These are phyloP conservation scores for Calendula officinalis DNA, from an alignment of 129 eudicot species.

Conservation along the genomic window DNA sequence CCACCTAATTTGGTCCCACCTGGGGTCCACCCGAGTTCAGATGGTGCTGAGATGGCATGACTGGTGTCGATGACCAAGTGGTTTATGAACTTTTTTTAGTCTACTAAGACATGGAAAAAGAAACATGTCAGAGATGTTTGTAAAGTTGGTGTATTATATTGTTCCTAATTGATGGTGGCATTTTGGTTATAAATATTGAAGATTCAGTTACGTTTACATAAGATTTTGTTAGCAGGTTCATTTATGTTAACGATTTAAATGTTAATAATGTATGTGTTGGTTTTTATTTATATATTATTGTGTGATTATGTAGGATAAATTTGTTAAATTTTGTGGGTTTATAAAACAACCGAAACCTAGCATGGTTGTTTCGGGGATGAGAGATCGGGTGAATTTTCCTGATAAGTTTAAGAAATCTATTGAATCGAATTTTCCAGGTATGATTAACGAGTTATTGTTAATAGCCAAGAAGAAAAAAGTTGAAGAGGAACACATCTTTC, in stretches of 20 bases:
- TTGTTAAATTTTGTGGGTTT: constrained; percentile 78
- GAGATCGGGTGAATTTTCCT: constrained; percentile 76
- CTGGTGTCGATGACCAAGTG: constrained; percentile 96
- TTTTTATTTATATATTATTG: neutral
- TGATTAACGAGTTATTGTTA: constrained; percentile 47
- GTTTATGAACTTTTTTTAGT: constrained; percentile 88
- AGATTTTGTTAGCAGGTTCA: constrained; percentile 92
- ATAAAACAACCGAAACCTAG: constrained; percentile 80
- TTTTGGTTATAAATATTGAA: constrained; percentile 92
- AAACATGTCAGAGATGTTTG: constrained; percentile 86
- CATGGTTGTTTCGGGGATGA: constrained; percentile 88
- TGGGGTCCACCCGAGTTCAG: constrained; percentile 94
- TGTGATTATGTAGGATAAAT: constrained; percentile 69
- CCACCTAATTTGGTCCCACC: constrained; percentile 96
- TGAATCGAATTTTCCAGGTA: constrained; percentile 66
- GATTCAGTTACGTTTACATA: constrained; percentile 94
- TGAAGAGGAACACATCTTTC: constrained; percentile 59
- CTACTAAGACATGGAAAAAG: constrained; percentile 77
- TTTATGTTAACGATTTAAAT: neutral
- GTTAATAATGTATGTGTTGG: neutral
- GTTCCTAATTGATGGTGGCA: constrained; percentile 99
- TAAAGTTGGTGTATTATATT: constrained; percentile 84
- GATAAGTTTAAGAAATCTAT: constrained; percentile 83
- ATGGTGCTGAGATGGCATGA: constrained; percentile 97
- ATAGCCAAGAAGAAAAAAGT: constrained; percentile 57